A percentile compares a stretch with the other conserved stretches of the same genome.
phyloP scores from a whole-genome alignment of 768 basidiomycete genomes.

The Mycena vitilis region DNA sequence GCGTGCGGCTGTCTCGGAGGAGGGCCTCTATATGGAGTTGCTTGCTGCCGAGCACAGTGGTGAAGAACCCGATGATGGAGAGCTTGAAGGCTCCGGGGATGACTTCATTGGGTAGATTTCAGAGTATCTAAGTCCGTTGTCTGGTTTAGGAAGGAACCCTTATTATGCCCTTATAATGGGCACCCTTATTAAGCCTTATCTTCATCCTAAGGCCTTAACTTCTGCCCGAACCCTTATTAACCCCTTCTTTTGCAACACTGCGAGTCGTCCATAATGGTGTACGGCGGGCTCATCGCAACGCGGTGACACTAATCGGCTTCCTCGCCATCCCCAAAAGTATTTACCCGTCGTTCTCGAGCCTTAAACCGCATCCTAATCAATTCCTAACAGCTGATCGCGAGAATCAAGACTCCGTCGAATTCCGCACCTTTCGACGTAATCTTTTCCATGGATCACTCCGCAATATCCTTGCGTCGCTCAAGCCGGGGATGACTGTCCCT shows the following conservation, averaged over 20 bases:
- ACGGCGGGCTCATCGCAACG: constrained; percentile 46
- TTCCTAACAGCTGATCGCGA: constrained; percentile 2
- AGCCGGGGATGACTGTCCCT: constrained; percentile 42
- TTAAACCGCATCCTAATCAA: background rate
- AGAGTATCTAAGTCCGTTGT: background rate
- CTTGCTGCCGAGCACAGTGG: too few species aligned
- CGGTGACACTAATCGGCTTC: constrained; percentile 44
- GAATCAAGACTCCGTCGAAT: background rate
- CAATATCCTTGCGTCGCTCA: constrained; percentile 38
- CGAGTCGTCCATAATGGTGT: constrained; percentile 45
- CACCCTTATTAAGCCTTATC: constrained; percentile 12
- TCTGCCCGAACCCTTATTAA: background rate
- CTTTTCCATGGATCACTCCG: constrained; percentile 47
- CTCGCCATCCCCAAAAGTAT: constrained; percentile 45
- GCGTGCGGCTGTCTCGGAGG: constrained; percentile 1
- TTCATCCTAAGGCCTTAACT: background rate
- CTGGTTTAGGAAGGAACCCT: background rate
- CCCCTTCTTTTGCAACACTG: constrained; percentile 1
- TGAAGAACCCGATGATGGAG: too few species aligned
- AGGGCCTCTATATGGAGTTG: constrained; percentile 3
- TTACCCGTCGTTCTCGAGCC: constrained; percentile 20
- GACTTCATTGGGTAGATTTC: constrained; percentile 1
- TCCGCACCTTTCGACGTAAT: constrained; percentile 43
- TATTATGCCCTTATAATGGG: constrained; percentile 7
- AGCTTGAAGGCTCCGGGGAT: constrained; percentile 2